Base-by-base conservation (phyloP, 2,329 filamentous ascomycete genomes). In the Monilinia aucupariae region DNA sequence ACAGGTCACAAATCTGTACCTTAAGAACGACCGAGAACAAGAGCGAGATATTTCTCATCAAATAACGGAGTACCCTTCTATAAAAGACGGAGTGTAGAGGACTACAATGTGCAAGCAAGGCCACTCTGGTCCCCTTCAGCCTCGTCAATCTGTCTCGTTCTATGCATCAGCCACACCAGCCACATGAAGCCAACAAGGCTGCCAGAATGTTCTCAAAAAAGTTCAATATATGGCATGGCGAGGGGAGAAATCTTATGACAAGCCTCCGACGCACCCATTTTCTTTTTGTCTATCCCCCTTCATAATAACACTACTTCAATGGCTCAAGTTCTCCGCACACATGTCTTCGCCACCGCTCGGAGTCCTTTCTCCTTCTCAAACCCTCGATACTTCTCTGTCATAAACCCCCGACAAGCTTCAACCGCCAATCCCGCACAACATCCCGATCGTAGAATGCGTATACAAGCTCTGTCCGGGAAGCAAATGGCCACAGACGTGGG, bases 401-500 rank as follows among this genome's bases (percentile, higher is more conserved):
- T 64, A 30, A 34, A 53, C 6, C 50, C 65, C 12, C 64, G 66
- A 59, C 32, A 62, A 56, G 60, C 51, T 39, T 22, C 48, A 43
- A 30, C 25, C 30, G 39, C 58, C 34, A 52, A 60, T 47, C 53
- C 30, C 37, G 43, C 41, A 34, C 54, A 39, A 7, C 60, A 47
- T 13, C 45, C 51, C 3, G 51, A 62, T 37, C 51, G 60, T n/a
- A 51, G 51, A 48, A 27, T 56, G 41, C 51, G 51, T 15, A 48
- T 39, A 20, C 43, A 62, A 27, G 25, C 51, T 37, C 15, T n/a
- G 10, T 12, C 30, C 4, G 30, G 45, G 3, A 37, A 15, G 12
- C 45, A 34, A n/a, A 61, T 70, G 12, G 67, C 69, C 7, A 64
- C 64, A 5, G 71, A 73, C 54, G 39, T 73, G 25, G 71, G 70